Percentiles rank a stretch among this genome's conserved stretches.
Evolutionary conservation across 805 yeast genomes (phyloP).

Genomic region (Candida coquimbonensis): DNA sequence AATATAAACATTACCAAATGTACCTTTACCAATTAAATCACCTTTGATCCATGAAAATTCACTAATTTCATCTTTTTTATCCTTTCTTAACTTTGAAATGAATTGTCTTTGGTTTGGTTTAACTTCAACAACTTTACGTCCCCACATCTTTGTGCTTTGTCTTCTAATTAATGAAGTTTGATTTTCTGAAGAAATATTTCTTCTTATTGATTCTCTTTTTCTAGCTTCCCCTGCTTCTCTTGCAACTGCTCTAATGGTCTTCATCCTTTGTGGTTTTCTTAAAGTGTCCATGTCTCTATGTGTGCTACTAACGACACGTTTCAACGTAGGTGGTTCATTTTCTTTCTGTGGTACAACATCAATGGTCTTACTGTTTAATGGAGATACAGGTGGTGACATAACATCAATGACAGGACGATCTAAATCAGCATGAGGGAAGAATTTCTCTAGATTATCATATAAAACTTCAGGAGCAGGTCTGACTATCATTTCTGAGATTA

Average conservation of each 20-base stretch:
- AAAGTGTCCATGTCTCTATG: constrained; percentile 14
- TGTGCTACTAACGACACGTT: constrained; percentile 16
- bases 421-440: constrained; percentile 86
- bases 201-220: constrained; percentile 27
- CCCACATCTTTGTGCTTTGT: constrained; percentile 95
- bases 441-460: constrained; percentile 83
- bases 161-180: constrained; percentile 45
- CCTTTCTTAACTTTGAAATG: constrained; percentile 54
- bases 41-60: constrained; percentile 98
- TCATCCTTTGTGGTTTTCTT: constrained; percentile 56
- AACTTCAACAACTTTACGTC: constrained; percentile 85
- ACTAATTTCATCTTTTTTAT: constrained; percentile 57
- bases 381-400: constrained; percentile 51
- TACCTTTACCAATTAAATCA: constrained; percentile 92
- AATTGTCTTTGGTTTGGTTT: constrained; percentile 60
- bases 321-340: constrained; percentile 7
- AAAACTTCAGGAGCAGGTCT: constrained; percentile 95
- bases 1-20: constrained; percentile 88
- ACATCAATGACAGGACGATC: constrained; percentile 87
- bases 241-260: constrained; percentile 89
- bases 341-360: background rate
- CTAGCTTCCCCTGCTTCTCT: constrained; percentile 75
- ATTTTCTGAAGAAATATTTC: constrained; percentile 13
- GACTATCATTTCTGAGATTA: constrained; percentile 50
- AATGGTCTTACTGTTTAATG: constrained; percentile 21